Conservation (phyloP, 2,329 filamentous ascomycete species). For the Diaporthe citrichinensis region DNA sequence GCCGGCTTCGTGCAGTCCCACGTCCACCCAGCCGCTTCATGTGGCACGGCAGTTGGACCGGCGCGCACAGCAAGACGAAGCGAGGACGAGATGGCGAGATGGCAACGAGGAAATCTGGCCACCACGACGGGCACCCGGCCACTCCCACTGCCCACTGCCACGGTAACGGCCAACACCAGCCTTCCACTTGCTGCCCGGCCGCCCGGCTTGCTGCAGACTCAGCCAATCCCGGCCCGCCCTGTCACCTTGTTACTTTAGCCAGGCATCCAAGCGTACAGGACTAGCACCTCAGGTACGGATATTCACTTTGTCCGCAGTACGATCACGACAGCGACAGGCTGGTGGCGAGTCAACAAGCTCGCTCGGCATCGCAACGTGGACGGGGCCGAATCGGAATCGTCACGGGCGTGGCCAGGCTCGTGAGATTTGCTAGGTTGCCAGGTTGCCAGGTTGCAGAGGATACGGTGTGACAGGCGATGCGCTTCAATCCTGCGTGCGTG, state of each 20-base stretch:
- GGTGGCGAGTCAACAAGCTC: slow-evolving; percentile 35
- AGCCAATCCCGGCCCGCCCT: slow-evolving; percentile 26
- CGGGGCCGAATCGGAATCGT: not conserved
- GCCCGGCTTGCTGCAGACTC: slow-evolving; percentile 31
- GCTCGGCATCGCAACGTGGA: slow-evolving; percentile 6
- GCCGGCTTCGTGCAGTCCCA: slow-evolving; percentile 19
- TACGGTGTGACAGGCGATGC: slow-evolving; percentile 31
- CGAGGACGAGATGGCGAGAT: slow-evolving; percentile 35
- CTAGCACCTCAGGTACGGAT: slow-evolving; percentile 7
- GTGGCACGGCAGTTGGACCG: slow-evolving; percentile 29
- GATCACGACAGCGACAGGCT: slow-evolving; percentile 16
- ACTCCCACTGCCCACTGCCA: slow-evolving; percentile 21
- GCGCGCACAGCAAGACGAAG: slow-evolving; percentile 7
- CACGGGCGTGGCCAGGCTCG: slow-evolving; percentile 3
- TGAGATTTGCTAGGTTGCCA: slow-evolving; percentile 12
- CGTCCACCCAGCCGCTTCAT: slow-evolving; percentile 23
- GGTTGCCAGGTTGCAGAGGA: slow-evolving; percentile 10
- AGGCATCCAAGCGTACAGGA: slow-evolving; percentile 29
- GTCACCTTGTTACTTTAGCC: slow-evolving; percentile 2
- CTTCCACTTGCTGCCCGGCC: slow-evolving; percentile 7
- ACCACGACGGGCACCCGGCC: slow-evolving; percentile 18
- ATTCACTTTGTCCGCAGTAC: slow-evolving; percentile 10
- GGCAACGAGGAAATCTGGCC: slow-evolving; percentile 20
- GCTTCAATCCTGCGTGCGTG: slow-evolving; percentile 19
- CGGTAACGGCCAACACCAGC: slow-evolving; percentile 26